These are phyloP conservation scores for Dryadomyces quercivorus DNA, from an alignment of 2,329 filamentous ascomycete genomes.

Conservation along the genomic window DNA sequence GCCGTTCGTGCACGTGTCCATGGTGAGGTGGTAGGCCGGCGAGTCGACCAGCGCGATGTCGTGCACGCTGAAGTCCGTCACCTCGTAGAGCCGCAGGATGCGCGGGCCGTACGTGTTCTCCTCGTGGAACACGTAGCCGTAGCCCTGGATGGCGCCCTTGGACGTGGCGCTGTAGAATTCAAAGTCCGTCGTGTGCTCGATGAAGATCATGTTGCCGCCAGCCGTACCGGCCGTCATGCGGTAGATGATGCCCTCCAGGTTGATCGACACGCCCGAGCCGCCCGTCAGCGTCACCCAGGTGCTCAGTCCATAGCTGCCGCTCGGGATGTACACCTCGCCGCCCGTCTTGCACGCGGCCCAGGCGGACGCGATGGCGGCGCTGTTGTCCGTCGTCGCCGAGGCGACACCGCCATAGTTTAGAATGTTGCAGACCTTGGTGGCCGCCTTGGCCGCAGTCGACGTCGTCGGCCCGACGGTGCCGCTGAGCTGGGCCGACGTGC, in stretches of 20 bases:
- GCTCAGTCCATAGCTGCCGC: constrained; percentile 12
- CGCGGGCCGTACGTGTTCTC: constrained; percentile 14
- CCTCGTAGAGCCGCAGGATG: constrained; percentile 26
- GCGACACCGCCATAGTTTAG: constrained; percentile 38
- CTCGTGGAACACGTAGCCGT: constrained; percentile 33
- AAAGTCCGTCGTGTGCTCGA: constrained; percentile 24
- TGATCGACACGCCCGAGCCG: constrained; percentile 8
- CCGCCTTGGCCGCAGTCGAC: constrained; percentile 25
- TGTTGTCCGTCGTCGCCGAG: constrained; percentile 37
- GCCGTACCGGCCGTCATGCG: constrained; percentile 6
- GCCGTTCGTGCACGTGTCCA: constrained; percentile 28
- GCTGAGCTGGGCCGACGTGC: constrained; percentile 21
- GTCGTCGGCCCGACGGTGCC: constrained; percentile 32
- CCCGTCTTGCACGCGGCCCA: constrained; percentile 37
- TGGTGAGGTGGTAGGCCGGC: constrained; percentile 11
- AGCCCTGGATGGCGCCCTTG: constrained; percentile 36
- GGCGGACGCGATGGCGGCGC: constrained; percentile 33
- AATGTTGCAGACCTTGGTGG: constrained; percentile 35
- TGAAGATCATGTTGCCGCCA: constrained; percentile 16
- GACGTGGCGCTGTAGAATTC: constrained; percentile 31
- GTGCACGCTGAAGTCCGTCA: constrained; percentile 33
- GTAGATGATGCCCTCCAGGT: constrained; percentile 13
- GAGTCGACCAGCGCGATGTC: constrained; percentile 35
- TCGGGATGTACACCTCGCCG: constrained; percentile 19
- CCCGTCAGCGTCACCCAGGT: constrained; percentile 12